A percentile compares a stretch with the other conserved stretches of the same genome.
Conservation (phyloP, 352 stramenopile genomes). For the Phytophthora pisi region DNA sequence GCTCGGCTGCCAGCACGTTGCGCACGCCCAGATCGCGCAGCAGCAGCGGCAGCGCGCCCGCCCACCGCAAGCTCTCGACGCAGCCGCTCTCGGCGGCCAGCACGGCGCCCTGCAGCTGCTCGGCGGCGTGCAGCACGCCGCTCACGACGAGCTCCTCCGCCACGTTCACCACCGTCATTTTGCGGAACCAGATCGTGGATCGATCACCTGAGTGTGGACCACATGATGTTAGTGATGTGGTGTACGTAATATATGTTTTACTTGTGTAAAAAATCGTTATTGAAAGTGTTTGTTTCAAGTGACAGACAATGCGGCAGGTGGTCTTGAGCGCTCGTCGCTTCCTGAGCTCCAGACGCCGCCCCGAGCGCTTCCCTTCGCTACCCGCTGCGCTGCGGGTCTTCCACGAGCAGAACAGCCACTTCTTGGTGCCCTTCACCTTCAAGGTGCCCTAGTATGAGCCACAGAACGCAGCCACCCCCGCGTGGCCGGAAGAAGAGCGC, state of each 20-base stretch:
- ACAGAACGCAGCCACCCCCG: not conserved
- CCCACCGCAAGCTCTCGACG: constrained; percentile 72
- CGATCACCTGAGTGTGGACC: too few relatives aligned
- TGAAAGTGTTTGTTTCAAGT: not conserved
- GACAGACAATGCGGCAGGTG: constrained; percentile 6
- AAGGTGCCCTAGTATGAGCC: constrained; percentile 29
- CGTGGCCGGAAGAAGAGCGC: constrained; percentile 46
- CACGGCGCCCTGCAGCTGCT: constrained; percentile 55
- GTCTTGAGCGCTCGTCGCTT: constrained; percentile 16
- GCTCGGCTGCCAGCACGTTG: constrained; percentile 51
- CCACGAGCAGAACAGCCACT: constrained; percentile 44
- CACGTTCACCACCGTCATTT: constrained; percentile 42
- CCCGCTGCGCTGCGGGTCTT: constrained; percentile 42
- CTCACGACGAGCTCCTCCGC: constrained; percentile 55
- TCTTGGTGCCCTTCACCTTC: constrained; percentile 51
- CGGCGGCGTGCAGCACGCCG: constrained; percentile 59
- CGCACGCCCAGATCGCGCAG: constrained; percentile 62
- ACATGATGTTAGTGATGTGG: too few relatives aligned
- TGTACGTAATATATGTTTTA: too few relatives aligned
- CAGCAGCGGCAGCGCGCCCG: constrained; percentile 66
- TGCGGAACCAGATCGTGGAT: too few relatives aligned
- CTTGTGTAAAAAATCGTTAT: too few relatives aligned
- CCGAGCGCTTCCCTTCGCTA: constrained; percentile 22
- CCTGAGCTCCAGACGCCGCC: constrained; percentile 23
- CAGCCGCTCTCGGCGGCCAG: constrained; percentile 59